Evolutionary conservation across 495 filamentous ascomycete genomes (phyloP).

Genomic region (Hypomontagnella submonticulosa): DNA sequence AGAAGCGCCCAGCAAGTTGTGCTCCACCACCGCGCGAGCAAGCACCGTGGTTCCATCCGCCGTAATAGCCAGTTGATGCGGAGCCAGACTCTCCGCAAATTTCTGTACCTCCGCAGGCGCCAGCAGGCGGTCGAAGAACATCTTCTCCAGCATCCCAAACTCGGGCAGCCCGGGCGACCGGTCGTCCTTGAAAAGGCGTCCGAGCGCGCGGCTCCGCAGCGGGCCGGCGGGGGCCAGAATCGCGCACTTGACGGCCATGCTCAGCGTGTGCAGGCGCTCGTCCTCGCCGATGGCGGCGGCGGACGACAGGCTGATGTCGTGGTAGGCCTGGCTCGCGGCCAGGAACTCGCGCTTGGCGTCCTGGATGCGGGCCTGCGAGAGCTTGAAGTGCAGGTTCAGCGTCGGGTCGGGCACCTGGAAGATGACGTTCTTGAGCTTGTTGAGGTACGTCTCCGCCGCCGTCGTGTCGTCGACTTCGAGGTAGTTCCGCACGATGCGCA

Average conservation of each 20-base stretch:
- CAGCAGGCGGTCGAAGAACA: slow-evolving; percentile 91
- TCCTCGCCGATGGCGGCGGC: slow-evolving; percentile 75
- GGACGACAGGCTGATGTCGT: slow-evolving; percentile 78
- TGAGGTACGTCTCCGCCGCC: slow-evolving; percentile 83
- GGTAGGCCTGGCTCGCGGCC: slow-evolving; percentile 88
- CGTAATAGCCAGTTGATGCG: slow-evolving; percentile 90
- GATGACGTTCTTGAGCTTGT: slow-evolving; percentile 91
- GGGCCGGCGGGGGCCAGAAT: slow-evolving; percentile 93
- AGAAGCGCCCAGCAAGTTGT: slow-evolving; percentile 89
- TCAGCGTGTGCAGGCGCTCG: slow-evolving; percentile 81
- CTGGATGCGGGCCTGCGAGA: slow-evolving; percentile 91
- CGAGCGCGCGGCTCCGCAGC: slow-evolving; percentile 78
- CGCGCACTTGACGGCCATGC: slow-evolving; percentile 92
- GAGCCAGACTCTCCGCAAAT: slow-evolving; percentile 81
- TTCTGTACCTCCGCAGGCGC: slow-evolving; percentile 81
- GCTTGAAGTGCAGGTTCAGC: slow-evolving; percentile 82
- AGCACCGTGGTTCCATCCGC: slow-evolving; percentile 92
- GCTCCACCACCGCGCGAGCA: slow-evolving; percentile 93
- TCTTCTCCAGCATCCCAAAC: slow-evolving; percentile 93
- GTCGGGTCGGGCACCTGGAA: slow-evolving; percentile 78
- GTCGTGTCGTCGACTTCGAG: slow-evolving; percentile 95
- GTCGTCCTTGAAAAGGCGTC: slow-evolving; percentile 93
- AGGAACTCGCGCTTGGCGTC: slow-evolving; percentile 91
- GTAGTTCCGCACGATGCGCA: slow-evolving; percentile 93
- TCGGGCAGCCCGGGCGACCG: slow-evolving; percentile 79